Evolutionary conservation across 176 grass and related monocot genomes (phyloP).

Genomic region (Bromus sterilis): DNA sequence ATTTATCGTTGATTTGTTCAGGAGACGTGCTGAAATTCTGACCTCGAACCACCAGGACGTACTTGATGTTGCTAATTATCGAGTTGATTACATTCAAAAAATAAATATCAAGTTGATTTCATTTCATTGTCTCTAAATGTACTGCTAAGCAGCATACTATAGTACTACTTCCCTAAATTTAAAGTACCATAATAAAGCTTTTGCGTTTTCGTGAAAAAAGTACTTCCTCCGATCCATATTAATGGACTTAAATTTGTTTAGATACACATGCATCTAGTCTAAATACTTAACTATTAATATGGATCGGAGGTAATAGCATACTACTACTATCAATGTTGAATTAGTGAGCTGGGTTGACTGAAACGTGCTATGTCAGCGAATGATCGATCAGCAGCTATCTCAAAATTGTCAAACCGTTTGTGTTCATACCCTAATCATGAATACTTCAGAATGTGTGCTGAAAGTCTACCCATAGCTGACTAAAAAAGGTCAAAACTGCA

Average conservation of each 20-base stretch:
- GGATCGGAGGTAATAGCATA: too few relatives aligned
- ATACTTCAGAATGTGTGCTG: background rate
- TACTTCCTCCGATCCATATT: too few relatives aligned
- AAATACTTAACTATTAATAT: too few relatives aligned
- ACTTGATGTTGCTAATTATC: background rate
- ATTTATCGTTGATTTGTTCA: background rate
- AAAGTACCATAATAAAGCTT: too few relatives aligned
- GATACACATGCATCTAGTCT: too few relatives aligned
- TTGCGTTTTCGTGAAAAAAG: too few relatives aligned
- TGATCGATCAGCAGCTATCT: background rate
- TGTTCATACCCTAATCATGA: background rate
- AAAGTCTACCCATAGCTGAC: background rate
- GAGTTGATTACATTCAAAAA: background rate
- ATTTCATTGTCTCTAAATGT: background rate
- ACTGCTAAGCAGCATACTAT: background rate
- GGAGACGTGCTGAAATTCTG: constrained; percentile 5
- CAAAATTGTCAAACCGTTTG: background rate
- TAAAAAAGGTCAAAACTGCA: background rate
- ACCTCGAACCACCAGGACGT: background rate
- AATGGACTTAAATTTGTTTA: too few relatives aligned
- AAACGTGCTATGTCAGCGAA: background rate
- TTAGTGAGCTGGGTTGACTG: background rate
- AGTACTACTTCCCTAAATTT: background rate
- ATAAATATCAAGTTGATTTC: too few relatives aligned
- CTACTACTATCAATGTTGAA: background rate